Evolutionary conservation across 306 rosid genomes (phyloP), one percentile per base, ranked within the genome.

Genomic region (Clitoria ternatea): DNA sequence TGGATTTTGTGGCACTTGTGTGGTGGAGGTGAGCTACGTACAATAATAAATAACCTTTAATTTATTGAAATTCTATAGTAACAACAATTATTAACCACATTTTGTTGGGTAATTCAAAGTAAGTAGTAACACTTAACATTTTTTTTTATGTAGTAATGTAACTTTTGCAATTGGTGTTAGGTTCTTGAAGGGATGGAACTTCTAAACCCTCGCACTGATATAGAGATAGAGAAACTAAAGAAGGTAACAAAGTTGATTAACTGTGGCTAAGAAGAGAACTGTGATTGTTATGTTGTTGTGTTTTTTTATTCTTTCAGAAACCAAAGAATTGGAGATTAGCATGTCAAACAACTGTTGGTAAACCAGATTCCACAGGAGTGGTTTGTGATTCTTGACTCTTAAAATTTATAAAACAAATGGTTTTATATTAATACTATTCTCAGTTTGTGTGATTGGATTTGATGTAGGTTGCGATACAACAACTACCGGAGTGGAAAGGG

Each of bases 251-350:
- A 43, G 50, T 54, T 27, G 33, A 49, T 54, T 22, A 35, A 27
- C 8, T 48, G 44, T 35, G 43, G 14, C 48, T 20, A 20, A 62
- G 7, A 78, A 55, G 40, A 56, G 22, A 26, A 7, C 42, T 8
- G n/a, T n/a, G n/a, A 56, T 12, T 20, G 43, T 54, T 55, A 1
- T 65, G 54, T 17, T 49, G 14, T 57, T 66, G 42, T 2, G 5
- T n/a, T 49, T 43, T 14, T 66, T 26, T 29, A 0, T 13, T 50
- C 40, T 54, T n/a, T 23, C 86, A 94, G 99, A 94, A 94, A 84
- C 99, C 92, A 70, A 91, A 84, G 82, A 89, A 84, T 72, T 94
- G 95, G 95, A 94, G 99, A 85, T 87, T 91, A 44, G 99, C 99
- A 81, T 94, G 99, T 84, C 99, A 94, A 82, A 81, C 89, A 59